Evolutionary conservation across 768 basidiomycete species (phyloP).

Genomic region (Suillus hirtellus): DNA sequence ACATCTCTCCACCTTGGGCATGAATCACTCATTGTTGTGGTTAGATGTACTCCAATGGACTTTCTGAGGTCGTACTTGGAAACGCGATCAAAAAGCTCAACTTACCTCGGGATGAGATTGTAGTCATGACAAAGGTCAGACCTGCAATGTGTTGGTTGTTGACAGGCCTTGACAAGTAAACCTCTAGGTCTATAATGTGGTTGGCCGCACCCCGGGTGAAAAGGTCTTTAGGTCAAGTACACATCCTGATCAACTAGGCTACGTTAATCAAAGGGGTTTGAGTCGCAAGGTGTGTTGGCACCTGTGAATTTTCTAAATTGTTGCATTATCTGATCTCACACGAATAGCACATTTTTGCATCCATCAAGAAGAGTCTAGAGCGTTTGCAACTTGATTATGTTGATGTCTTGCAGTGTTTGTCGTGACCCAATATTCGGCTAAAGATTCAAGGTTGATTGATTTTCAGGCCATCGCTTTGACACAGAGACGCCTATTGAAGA

Average conservation of each 20-base stretch:
- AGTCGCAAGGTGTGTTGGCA: slow-evolving; percentile 40
- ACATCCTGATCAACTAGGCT: slow-evolving; percentile 41
- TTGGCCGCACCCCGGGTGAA: slow-evolving; percentile 16
- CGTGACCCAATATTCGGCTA: neutral
- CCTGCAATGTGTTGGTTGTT: neutral
- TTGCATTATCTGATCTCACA: neutral
- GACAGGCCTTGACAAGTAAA: neutral
- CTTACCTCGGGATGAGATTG: slow-evolving; percentile 44
- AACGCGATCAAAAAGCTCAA: slow-evolving; percentile 45
- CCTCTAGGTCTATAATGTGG: slow-evolving; percentile 16
- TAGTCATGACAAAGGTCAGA: slow-evolving; percentile 48
- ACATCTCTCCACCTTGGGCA: slow-evolving; percentile 33
- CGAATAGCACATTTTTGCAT: slow-evolving; percentile 68
- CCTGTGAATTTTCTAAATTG: neutral
- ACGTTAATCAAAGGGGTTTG: slow-evolving; percentile 54
- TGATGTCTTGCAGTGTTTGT: slow-evolving; percentile 69
- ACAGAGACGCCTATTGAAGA: slow-evolving; percentile 28
- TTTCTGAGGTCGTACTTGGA: slow-evolving; percentile 45
- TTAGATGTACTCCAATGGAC: slow-evolving; percentile 39
- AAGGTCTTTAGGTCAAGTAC: slow-evolving; percentile 2
- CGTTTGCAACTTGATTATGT: slow-evolving; percentile 76
- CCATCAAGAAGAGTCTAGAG: slow-evolving; percentile 59
- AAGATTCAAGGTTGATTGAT: slow-evolving; percentile 20
- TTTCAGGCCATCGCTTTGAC: slow-evolving; percentile 36
- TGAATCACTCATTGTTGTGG: slow-evolving; percentile 20